Conservation (phyloP, 192 early-diverging fungal species). For the Phlyctochytrium arcticum region DNA sequence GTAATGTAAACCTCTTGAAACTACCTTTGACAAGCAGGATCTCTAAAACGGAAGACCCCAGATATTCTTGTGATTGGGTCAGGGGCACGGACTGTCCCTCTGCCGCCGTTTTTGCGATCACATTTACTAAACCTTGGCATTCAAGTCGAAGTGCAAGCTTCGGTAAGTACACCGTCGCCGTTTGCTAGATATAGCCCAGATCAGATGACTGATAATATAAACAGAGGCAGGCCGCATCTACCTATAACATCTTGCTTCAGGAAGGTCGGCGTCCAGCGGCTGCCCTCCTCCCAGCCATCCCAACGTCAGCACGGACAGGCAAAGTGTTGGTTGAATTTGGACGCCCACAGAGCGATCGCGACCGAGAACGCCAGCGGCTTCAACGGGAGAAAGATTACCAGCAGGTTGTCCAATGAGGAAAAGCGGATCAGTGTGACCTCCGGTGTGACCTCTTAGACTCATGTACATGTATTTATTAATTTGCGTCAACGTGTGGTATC, state of each 20-base stretch:
- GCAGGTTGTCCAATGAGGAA: too few relatives aligned
- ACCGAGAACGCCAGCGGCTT: too few relatives aligned
- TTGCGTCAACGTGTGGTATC: too few relatives aligned
- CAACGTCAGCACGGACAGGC: constrained; percentile 46
- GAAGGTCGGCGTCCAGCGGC: constrained; percentile 45
- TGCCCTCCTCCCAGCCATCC: constrained; percentile 44
- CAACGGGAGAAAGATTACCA: too few relatives aligned
- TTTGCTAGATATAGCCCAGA: background rate
- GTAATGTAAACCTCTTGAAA: background rate
- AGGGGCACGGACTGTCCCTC: constrained; percentile 26
- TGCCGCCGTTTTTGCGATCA: constrained; percentile 34
- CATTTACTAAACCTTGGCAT: constrained; percentile 45
- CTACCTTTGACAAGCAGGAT: background rate
- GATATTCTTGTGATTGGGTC: constrained; percentile 52
- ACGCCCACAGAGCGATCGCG: background rate
- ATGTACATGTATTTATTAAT: too few relatives aligned
- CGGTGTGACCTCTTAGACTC: too few relatives aligned
- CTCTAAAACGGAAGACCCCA: background rate
- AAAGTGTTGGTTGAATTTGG: constrained; percentile 34
- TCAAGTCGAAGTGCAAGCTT: constrained; percentile 42
- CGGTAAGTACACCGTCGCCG: constrained; percentile 27
- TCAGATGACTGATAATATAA: background rate
- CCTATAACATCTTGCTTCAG: constrained; percentile 47
- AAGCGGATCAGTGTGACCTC: too few relatives aligned
- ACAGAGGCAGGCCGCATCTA: constrained; percentile 45